Evolutionary conservation across 805 yeast species (phyloP), one percentile per base, ranked within the genome.

Genomic region (Pichia californica): DNA sequence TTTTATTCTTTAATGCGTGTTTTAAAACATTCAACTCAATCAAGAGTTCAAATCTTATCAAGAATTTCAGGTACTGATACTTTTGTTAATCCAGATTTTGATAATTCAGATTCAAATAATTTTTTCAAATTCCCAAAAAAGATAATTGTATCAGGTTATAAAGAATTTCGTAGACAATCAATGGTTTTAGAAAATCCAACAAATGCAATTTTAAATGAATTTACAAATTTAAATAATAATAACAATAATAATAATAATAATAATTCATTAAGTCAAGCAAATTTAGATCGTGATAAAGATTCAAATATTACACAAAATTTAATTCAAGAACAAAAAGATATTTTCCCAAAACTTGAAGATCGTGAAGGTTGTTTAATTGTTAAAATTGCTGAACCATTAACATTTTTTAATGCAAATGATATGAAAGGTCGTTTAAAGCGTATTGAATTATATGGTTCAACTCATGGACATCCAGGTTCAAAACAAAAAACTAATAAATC

Each of bases 321-420:
- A 19, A 7, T 18, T 6, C 14, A 19, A 16, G 32, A 37, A 14
- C 7, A 15, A 9, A 27, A 37, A 18, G 43, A 45, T 8, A 9
- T 45, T 3, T 43, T 44, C 11, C 48, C 54, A 7, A 63, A 55
- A 55, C 63, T 56, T 57, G 64, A 72, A 52, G 74, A 68, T 31
- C 67, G 83, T 38, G 85, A 81, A 51, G 88, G 88, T 0, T 83
- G 88, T 43, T 66, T 89, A 29, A 77, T 88, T 25, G 83, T 88
- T 30, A 83, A 81, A 50, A 76, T 88, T 34, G 88, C 96, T 0
- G 96, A 88, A 56, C 95, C 96, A 1, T 67, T 88, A 47, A 86
- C 89, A 5, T 88, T 88, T 62, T 87, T 95, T 31, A 88, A 89
- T 59, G 74, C 89, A 7, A 83, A 83, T 23, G 94, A 86, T 52